A percentile compares a stretch with the other conserved stretches of the same genome.
phyloP scores from a whole-genome alignment of 352 stramenopile species.

The Phytophthora boehmeriae region DNA sequence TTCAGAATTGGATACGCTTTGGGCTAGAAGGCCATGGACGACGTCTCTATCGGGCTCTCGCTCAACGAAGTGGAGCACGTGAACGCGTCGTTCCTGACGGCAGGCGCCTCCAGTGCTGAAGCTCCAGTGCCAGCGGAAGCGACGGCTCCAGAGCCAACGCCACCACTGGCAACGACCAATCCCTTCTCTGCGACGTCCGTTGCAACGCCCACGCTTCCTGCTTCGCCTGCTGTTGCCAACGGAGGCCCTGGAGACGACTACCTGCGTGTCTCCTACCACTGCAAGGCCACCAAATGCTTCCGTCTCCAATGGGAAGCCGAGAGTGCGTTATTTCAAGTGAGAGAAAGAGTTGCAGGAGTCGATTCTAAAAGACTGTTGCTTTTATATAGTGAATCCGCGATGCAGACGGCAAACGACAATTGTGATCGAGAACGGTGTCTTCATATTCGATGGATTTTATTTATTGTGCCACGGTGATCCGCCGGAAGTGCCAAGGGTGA shows the following conservation, averaged over 20 bases:
- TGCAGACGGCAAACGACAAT: conserved; percentile 77
- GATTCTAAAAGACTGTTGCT: conserved; percentile 4
- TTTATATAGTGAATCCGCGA: conserved; percentile 69
- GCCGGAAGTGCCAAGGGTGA: conserved; percentile 62
- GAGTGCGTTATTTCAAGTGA: conserved; percentile 48
- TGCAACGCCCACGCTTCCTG: conserved; percentile 4
- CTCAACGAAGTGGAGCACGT: conserved; percentile 35
- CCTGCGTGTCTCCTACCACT: conserved; percentile 67
- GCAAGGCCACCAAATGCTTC: conserved; percentile 68
- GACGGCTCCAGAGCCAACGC: background rate
- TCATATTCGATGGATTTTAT: conserved; percentile 89
- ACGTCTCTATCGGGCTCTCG: conserved; percentile 40
- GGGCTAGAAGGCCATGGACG: conserved; percentile 27
- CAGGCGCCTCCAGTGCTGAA: background rate
- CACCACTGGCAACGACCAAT: conserved; percentile 3
- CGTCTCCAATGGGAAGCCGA: conserved; percentile 83
- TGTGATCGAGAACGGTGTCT: conserved; percentile 59
- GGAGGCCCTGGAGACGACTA: conserved; percentile 42
- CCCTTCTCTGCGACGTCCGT: conserved; percentile 1
- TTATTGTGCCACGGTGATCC: conserved; percentile 73
- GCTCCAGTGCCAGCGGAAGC: background rate
- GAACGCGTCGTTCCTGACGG: conserved; percentile 41
- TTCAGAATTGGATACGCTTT: conserved; percentile 2
- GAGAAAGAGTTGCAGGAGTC: background rate
- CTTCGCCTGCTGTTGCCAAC: conserved; percentile 11